Evolutionary conservation across 305 asterid species (phyloP).

Genomic region (Withania somnifera): DNA sequence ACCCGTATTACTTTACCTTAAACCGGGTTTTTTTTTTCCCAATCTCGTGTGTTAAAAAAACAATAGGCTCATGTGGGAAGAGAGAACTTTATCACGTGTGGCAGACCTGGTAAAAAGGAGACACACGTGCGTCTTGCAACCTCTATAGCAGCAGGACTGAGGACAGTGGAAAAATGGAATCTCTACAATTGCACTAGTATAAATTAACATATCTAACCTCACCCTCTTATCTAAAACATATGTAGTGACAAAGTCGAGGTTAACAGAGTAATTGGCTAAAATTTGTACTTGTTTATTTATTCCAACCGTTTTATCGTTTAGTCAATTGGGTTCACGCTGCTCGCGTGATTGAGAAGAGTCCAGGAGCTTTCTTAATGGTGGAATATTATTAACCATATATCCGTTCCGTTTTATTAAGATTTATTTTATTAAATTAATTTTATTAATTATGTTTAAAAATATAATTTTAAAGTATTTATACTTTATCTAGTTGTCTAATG

Average conservation of each 20-base stretch:
- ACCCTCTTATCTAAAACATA: slow-evolving; percentile 8
- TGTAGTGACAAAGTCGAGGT: slow-evolving; percentile 1
- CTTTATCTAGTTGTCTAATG: too few relatives aligned
- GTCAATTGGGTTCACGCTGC: not conserved
- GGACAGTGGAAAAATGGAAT: not conserved
- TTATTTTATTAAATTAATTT: too few relatives aligned
- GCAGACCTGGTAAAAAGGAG: not conserved
- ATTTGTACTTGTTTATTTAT: not conserved
- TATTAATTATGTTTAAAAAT: too few relatives aligned
- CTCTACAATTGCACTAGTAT: not conserved
- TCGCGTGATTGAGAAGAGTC: slow-evolving; percentile 31
- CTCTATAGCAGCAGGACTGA: slow-evolving; percentile 25
- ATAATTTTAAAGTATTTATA: too few relatives aligned
- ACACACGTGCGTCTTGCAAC: slow-evolving; percentile 6
- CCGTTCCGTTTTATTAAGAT: too few relatives aligned
- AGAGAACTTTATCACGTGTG: slow-evolving; percentile 9
- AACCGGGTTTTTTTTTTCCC: not conserved
- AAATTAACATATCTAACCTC: slow-evolving; percentile 4
- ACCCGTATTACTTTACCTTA: not conserved
- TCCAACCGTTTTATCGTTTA: not conserved
- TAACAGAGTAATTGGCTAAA: not conserved
- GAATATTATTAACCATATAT: too few relatives aligned
- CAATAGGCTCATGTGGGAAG: slow-evolving; percentile 11
- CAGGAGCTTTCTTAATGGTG: slow-evolving; percentile 14
- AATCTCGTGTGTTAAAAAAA: not conserved